Percentiles rank a stretch among this genome's conserved stretches.
Evolutionary conservation across 768 basidiomycete genomes (phyloP).

Genomic region (Panaeolus papilionaceus): DNA sequence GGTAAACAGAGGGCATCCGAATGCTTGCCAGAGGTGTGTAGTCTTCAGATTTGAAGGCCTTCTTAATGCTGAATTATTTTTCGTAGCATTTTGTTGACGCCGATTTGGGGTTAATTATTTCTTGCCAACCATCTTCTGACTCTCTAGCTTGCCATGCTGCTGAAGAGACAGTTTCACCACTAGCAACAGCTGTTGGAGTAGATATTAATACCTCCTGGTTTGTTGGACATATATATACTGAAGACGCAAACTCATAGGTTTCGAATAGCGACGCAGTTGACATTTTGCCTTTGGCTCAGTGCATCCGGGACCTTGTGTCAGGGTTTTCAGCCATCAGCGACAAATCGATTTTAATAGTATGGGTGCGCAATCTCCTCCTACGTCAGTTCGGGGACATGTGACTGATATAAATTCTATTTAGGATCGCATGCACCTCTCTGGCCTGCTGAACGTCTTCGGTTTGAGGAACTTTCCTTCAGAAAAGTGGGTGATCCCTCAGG

Average conservation of each 20-base stretch:
- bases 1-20: not conserved
- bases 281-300: conserved; percentile 3
- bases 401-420: not conserved
- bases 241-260: not conserved
- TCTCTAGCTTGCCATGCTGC: conserved; percentile 5
- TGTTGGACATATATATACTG: not conserved
- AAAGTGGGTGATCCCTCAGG: conserved; percentile 7
- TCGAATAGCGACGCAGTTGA: not conserved
- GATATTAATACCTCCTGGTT: conserved; percentile 20
- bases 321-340: conserved; percentile 20
- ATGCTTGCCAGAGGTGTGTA: conserved; percentile 3
- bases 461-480: conserved; percentile 20
- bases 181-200: conserved; percentile 18
- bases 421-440: conserved; percentile 20
- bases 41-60: not conserved
- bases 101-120: conserved; percentile 20
- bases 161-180: conserved; percentile 11
- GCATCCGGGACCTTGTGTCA: conserved; percentile 16
- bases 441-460: conserved; percentile 18
- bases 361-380: conserved; percentile 13
- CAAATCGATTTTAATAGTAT: conserved; percentile 19
- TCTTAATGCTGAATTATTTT: not conserved
- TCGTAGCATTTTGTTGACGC: not conserved
- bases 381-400: not conserved
- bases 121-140: conserved; percentile 7